phyloP scores from a whole-genome alignment of 148 eudicot genomes.

The Camellia japonica region DNA sequence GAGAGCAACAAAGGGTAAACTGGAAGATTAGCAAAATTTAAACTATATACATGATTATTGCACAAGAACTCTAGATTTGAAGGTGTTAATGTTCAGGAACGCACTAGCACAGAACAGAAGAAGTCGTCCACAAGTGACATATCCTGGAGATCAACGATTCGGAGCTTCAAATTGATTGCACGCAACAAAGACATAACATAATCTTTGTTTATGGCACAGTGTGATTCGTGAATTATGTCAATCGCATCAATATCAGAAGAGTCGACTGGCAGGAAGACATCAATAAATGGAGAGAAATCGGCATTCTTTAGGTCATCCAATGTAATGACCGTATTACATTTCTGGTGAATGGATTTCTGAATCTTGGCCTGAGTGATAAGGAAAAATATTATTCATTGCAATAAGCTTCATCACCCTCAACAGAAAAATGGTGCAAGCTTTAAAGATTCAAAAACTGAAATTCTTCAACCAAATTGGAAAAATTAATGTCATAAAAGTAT shows the following conservation, averaged over 20 bases:
- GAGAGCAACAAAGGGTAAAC: neutral
- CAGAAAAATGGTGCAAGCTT: neutral
- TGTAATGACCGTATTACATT: slow-evolving; percentile 27
- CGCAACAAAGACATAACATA: slow-evolving; percentile 41
- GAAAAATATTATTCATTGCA: neutral
- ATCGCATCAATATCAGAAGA: slow-evolving; percentile 37
- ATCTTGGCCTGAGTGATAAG: slow-evolving; percentile 43
- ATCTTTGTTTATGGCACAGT: slow-evolving; percentile 38
- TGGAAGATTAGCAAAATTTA: neutral
- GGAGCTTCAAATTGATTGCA: slow-evolving; percentile 46
- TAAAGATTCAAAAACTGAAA: neutral
- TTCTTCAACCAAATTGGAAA: neutral
- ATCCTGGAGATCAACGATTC: slow-evolving; percentile 45
- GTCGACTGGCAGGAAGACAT: slow-evolving; percentile 26
- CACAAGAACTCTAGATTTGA: neutral
- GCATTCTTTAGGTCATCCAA: slow-evolving; percentile 43
- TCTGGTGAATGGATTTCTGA: slow-evolving; percentile 34
- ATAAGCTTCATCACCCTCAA: neutral
- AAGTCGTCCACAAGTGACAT: slow-evolving; percentile 42
- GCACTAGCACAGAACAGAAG: slow-evolving; percentile 39
- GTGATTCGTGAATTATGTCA: slow-evolving; percentile 35
- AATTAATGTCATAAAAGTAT: neutral
- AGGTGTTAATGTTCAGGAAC: neutral
- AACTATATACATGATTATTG: neutral
- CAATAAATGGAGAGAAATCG: slow-evolving; percentile 49